phyloP scores from a whole-genome alignment of 2,329 filamentous ascomycete species.

The Exophiala viscosa region DNA sequence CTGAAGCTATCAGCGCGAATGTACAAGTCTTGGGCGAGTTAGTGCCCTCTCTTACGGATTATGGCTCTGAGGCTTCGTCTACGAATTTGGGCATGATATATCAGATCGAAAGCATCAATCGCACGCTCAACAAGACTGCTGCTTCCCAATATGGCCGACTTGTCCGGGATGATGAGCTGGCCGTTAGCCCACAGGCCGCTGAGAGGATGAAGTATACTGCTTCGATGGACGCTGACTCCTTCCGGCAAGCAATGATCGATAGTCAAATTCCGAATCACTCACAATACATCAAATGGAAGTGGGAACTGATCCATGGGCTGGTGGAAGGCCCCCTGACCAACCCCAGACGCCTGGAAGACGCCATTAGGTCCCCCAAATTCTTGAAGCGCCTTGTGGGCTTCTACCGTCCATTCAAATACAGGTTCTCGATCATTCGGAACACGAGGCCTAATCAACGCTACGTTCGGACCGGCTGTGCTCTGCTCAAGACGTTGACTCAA shows the following conservation, averaged over 20 bases:
- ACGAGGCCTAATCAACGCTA: slow-evolving; percentile 94
- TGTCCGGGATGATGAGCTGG: slow-evolving; percentile 36
- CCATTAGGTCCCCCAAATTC: slow-evolving; percentile 91
- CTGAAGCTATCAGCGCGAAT: slow-evolving; percentile 73
- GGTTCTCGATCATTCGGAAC: slow-evolving; percentile 85
- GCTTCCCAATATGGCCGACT: slow-evolving; percentile 38
- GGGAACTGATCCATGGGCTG: slow-evolving; percentile 85
- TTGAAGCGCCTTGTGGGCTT: slow-evolving; percentile 93
- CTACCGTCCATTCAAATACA: slow-evolving; percentile 93
- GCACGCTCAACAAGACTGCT: slow-evolving; percentile 72
- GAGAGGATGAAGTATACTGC: slow-evolving; percentile 57
- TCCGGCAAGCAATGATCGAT: slow-evolving; percentile 61
- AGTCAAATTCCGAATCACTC: slow-evolving; percentile 83
- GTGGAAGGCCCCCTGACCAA: slow-evolving; percentile 91
- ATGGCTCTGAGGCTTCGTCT: slow-evolving; percentile 68
- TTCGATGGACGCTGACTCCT: slow-evolving; percentile 61
- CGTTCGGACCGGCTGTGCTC: slow-evolving; percentile 79
- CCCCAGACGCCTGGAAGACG: slow-evolving; percentile 87
- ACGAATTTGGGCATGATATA: slow-evolving; percentile 88
- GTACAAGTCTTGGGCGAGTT: slow-evolving; percentile 85
- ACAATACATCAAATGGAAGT: slow-evolving; percentile 95
- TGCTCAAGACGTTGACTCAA: slow-evolving; percentile 82
- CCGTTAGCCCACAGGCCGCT: slow-evolving; percentile 35
- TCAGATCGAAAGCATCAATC: slow-evolving; percentile 95
- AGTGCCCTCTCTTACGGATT: slow-evolving; percentile 70